Evolutionary conservation across 306 rosid genomes (phyloP), one percentile per base, ranked within the genome.

Genomic region (Ceratonia siliqua): DNA sequence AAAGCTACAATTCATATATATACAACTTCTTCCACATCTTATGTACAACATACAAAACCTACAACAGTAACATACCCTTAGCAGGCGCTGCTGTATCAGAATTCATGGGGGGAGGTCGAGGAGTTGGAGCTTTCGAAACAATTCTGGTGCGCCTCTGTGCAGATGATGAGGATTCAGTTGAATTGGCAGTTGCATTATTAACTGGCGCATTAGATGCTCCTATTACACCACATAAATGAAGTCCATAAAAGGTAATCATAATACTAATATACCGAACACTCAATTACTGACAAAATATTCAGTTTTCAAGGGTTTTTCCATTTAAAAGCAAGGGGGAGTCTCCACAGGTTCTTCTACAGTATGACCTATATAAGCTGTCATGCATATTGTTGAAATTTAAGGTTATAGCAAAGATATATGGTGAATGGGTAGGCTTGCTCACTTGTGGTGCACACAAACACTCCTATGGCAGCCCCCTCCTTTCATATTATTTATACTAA

Each of bases 111-210:
- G 96, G 38, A 61, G 74, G 72, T 69, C 85, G 89, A 69, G 96
- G 78, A 80, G 97, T 80, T 64, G 96, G 94, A 82, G 82, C 91
- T 68, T 87, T 92, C 0, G 89, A 88, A 85, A 86, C 90, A 80
- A 74, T 74, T 82, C 86, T 73, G 56, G 78, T 14, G 75, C 89
- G 84, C 83, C 86, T 86, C 63, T 78, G 98, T 17, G 89, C 20
- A 43, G 83, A 76, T 50, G 87, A 62, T 50, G 87, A 62, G 28
- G 87, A 57, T 55, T 92, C 95, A 55, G 88, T 27, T 67, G 90
- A 79, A 83, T 82, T 83, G 81, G 82, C 76, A 76, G 74, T 70
- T 66, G 91, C 41, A 68, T 20, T 78, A 65, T 90, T 27, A 78
- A 70, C 78, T 3, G 78, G 80, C 3, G 83, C 72, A 84, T 92